Evolutionary conservation across 495 filamentous ascomycete species (phyloP).

Genomic region (Acidiella bohemica): DNA sequence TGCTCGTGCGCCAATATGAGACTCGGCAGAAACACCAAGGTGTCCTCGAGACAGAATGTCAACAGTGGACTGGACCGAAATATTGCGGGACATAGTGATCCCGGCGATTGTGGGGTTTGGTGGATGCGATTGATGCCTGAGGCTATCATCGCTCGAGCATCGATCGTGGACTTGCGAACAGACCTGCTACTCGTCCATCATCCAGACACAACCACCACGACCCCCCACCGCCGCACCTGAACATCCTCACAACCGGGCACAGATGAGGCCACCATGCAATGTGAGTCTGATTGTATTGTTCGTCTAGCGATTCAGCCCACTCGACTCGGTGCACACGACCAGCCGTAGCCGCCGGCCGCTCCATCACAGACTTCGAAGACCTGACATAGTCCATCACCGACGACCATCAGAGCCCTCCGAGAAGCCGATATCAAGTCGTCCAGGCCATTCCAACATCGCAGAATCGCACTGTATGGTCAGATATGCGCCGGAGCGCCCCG

Average conservation of each 20-base stretch:
- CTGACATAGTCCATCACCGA: constrained; percentile 10
- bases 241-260: constrained; percentile 16
- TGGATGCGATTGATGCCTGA: background rate
- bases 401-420: background rate
- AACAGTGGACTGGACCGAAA: no score
- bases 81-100: no score
- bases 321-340: background rate
- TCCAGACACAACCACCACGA: constrained; percentile 6
- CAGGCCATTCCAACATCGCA: background rate
- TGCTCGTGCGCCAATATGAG: no score
- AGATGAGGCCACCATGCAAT: constrained; percentile 24
- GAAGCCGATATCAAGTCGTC: background rate
- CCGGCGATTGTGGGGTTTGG: background rate
- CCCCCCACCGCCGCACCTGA: background rate
- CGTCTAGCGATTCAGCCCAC: background rate
- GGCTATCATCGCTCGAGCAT: background rate
- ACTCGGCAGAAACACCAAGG: no score
- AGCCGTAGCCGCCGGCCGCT: background rate
- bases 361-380: constrained; percentile 11
- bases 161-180: no score
- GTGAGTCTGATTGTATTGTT: constrained; percentile 21
- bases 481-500: constrained; percentile 4
- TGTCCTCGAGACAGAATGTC: no score
- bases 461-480: background rate
- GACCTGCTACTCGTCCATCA: background rate